Evolutionary conservation across 2,329 filamentous ascomycete species (phyloP), one percentile per base, ranked within the genome.

Genomic region (Pseudocercospora cruenta): DNA sequence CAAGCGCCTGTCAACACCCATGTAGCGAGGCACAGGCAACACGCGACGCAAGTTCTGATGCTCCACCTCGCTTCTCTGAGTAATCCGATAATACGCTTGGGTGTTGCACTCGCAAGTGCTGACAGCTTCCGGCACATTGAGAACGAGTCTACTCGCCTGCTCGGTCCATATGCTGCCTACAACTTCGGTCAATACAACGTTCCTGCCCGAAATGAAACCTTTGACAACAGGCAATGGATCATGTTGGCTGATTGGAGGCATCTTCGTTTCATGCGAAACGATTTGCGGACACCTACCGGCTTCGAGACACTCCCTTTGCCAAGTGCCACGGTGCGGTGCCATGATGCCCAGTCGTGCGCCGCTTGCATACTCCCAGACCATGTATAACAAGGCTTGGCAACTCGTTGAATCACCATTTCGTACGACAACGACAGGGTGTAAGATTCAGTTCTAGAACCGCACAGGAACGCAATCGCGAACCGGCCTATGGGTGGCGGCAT

Each of bases 391-490:
- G 90, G 94, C 31, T 81, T 96, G 43, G 91, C 92, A 24, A 24
- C 8, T 26, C 21, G 22, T 54, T n/a, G 51, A 26, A 24, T 49
- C 22, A 24, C 19, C 45, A 24, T 49, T 49, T 24, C 19, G 9
- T 97, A 94, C 73, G 86, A 86, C 9, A 94, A 94, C 31, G 94
- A 94, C 57, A 97, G 97, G 93, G 84, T 88, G 19, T 98, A 94
- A 94, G 95, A 91, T 71, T 92, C 92, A 2, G 86, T 87, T 39
- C 81, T 94, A 28, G 79, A 85, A 45, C 93, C 93, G 0, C 98
- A 97, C 82, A 98, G 97, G 77, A 98, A 98, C 74, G 93, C 94
- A 69, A 96, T 98, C 73, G 98, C 94, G 31, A 97, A 97, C 75
- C 88, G 97, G 76, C 51, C 86, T 97, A 0, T 97, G 87, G 80